Base-by-base conservation (phyloP, 2,329 filamentous ascomycete genomes). In the Clonostachys solani region DNA sequence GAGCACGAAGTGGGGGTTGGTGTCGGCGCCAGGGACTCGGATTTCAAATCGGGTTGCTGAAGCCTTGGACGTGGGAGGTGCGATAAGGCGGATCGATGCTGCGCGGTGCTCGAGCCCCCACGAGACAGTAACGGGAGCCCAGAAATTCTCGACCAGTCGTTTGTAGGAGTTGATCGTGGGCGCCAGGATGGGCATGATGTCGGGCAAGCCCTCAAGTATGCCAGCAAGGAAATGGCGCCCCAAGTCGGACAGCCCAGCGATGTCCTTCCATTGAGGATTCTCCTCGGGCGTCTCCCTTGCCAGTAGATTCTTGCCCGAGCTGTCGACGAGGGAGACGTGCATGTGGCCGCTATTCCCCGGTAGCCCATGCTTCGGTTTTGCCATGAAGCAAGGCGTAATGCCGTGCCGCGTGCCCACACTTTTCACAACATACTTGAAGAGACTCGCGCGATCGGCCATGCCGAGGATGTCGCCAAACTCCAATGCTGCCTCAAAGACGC, bases 111-210 rank as follows among this genome's bases (percentile, higher is more conserved):
- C 94, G 6, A 96, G 72, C 1, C 94, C 94, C 94, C 94, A 99
- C 0, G 90, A 96, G 0, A 97, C 94, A 0, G 92, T 96, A 6
- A 99, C 94, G 0, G 94, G 94, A 0, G 94, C 94, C 94, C 94
- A 99, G 70, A 96, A 97, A 71, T 97, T 97, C 73, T 99, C 94
- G 3, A 99, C 94, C 1, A 99, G 79, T 5, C 94, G 86, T 72
- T 99, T 99, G 77, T 99, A 99, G 51, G 89, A 95, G 77, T 99
- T 99, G 61, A 99, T 81, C 1, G 90, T 99, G 0, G 94, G 94
- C 1, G 92, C 94, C 12, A 99, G 76, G 49, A 97, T 75, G 1
- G 94, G 94, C 94, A 99, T 99, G 55, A 97, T 83, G 60, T 96
- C 90, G 3, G 94, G 90, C 5, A 99, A 78, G 13, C 92, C 94